Evolutionary conservation across 75 land plant species (phyloP).

Genomic region (Picea glauca): DNA sequence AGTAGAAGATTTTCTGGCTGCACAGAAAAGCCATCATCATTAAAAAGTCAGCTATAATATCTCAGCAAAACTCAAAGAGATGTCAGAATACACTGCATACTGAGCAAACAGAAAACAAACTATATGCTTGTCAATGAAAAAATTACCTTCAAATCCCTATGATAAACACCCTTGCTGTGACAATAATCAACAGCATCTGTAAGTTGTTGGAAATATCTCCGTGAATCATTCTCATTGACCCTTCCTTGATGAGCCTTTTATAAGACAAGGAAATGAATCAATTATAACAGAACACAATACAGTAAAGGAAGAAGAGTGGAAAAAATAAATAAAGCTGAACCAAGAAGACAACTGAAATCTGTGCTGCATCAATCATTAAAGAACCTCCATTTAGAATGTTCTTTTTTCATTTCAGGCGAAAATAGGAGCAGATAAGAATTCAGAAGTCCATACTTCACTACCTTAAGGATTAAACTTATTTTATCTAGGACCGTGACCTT

Average conservation of each 20-base stretch:
- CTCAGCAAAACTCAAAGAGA: background rate
- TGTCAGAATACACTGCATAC: background rate
- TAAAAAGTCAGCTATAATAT: background rate
- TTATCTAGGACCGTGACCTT: too few species aligned
- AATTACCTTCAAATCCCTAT: constrained; percentile 76
- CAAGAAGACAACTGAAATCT: constrained; percentile 4
- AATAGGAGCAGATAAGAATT: background rate
- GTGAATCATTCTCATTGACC: constrained; percentile 57
- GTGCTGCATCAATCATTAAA: background rate
- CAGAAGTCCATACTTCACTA: background rate
- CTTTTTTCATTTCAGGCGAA: background rate
- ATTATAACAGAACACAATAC: background rate
- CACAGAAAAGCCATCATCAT: constrained; percentile 6
- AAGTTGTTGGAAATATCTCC: constrained; percentile 79
- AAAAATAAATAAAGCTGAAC: background rate
- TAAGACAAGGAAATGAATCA: background rate
- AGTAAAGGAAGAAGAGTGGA: background rate
- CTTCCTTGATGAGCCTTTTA: constrained; percentile 62
- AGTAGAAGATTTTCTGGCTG: constrained; percentile 89
- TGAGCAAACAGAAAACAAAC: constrained; percentile 1
- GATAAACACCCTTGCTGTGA: constrained; percentile 77
- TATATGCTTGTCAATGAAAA: background rate
- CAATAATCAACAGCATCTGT: constrained; percentile 82
- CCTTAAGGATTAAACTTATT: background rate
- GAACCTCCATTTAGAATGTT: background rate